A percentile compares a stretch with the other conserved stretches of the same genome.
These are phyloP conservation scores for Acrodontium crateriforme DNA, from an alignment of 2,329 filamentous ascomycete genomes.

Conservation along the genomic window DNA sequence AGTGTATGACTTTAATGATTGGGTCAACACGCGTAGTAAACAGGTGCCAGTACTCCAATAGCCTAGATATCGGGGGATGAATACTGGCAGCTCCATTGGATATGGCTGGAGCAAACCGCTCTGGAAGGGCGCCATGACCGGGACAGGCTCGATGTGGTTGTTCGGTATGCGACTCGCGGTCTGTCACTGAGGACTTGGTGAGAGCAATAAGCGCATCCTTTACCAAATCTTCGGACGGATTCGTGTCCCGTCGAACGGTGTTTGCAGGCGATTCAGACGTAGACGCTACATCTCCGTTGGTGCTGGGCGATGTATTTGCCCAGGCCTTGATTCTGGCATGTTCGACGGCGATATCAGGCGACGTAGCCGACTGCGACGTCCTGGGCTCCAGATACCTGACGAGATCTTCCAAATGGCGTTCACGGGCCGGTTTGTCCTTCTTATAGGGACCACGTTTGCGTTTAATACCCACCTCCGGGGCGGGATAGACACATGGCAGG, in stretches of 20 bases:
- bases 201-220: constrained; percentile 16
- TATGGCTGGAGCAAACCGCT: background rate
- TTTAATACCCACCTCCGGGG: constrained; percentile 13
- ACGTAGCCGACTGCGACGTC: background rate
- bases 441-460: constrained; percentile 19
- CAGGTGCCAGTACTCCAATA: constrained; percentile 17
- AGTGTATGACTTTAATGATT: constrained; percentile 16
- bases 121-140: background rate
- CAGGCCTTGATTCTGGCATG: background rate
- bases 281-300: background rate
- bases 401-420: constrained; percentile 17
- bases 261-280: too few species aligned
- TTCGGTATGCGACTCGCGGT: constrained; percentile 3
- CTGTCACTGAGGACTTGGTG: constrained; percentile 10
- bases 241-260: too few species aligned
- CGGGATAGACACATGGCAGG: constrained; percentile 16
- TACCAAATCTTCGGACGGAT: constrained; percentile 9
- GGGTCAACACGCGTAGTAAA: constrained; percentile 15
- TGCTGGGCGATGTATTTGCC: background rate
- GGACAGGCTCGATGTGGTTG: constrained; percentile 3
- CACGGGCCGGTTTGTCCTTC: constrained; percentile 15
- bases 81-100: background rate
- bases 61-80: constrained; percentile 8
- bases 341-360: background rate
- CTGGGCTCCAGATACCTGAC: constrained; percentile 16